Base-by-base conservation (phyloP, 1,139 yeast species). In the Meyerozyma sp. region DNA sequence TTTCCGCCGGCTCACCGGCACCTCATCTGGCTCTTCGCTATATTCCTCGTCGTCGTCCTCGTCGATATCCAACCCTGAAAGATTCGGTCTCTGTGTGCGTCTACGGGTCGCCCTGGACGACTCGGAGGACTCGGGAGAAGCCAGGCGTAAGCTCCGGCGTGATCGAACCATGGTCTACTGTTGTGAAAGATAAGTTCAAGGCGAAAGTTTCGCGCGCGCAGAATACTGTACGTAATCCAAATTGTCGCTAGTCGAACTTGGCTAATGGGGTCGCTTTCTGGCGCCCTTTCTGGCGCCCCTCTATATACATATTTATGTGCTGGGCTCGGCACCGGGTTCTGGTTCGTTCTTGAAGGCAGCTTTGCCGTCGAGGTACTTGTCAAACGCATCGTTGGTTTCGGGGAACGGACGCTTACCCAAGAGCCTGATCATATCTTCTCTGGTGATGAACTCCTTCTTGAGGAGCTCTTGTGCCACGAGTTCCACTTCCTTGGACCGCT, bases 401-500 rank as follows among this genome's bases (percentile, higher is more conserved):
- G 87, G 84, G 75, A 84, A 91, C 10, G 96, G 96, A 51, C 98
- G 77, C 55, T 86, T 84, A 1, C 98, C 98, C 42, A 91, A 73
- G 42, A 91, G 65, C 50, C 90, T 73, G 48, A 89, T 81, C 93
- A 91, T 88, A 62, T 91, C 98, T 52, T 86, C 93, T 62, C 97
- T 79, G 2, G 94, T 86, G 39, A 91, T 78, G 32, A 86, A 93
- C 61, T 91, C 98, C 62, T 90, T 91, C 47, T 73, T 70, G 53
- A 91, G 71, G 48, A 94, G 72, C 57, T 86, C 90, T 63, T 89
- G 81, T 0, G 98, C 99, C 43, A 94, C 95, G 48, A 79, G 69
- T 54, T 81, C 91, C 21, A 94, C 94, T 52, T 85, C 89, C 5
- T 72, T 75, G 21, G 81, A 62, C 63, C 86, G 87, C 50, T 84